Percentiles rank a stretch among this genome's conserved stretches.
Conservation (phyloP, 345 rosid genomes). For the Nasturtium officinale region DNA sequence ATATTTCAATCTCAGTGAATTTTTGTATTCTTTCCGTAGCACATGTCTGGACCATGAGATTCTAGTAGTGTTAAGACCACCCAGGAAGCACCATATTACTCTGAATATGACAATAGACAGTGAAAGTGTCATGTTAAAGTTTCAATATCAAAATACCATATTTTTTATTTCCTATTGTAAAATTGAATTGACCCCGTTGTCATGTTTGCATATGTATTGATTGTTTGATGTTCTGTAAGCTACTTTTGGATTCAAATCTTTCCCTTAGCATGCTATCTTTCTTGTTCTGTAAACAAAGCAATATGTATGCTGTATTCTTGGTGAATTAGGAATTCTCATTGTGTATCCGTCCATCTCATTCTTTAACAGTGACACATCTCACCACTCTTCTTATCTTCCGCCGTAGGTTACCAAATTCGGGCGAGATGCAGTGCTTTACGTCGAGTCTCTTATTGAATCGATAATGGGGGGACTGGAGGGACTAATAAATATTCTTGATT, state of each 20-base stretch:
- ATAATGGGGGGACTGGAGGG: conserved; percentile 99
- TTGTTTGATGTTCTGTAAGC: conserved; percentile 3
- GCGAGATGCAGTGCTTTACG: conserved; percentile 93
- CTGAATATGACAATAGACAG: conserved; percentile 9
- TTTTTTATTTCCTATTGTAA: no score
- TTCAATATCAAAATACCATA: no score
- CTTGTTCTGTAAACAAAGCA: background rate
- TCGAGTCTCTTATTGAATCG: conserved; percentile 97
- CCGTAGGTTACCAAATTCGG: conserved; percentile 91
- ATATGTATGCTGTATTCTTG: background rate
- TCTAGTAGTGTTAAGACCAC: conserved; percentile 26
- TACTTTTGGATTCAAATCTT: conserved; percentile 8
- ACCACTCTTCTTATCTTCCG: conserved; percentile 34
- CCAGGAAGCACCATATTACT: conserved; percentile 9
- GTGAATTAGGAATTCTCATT: conserved; percentile 17
- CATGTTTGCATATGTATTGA: conserved; percentile 23
- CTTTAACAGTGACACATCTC: background rate
- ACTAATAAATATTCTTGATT: conserved; percentile 94
- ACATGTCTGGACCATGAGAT: conserved; percentile 22
- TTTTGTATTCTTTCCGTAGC: conserved; percentile 7
- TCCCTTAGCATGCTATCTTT: background rate
- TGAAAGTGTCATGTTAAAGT: no score
- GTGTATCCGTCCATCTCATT: background rate
- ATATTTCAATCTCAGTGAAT: background rate
- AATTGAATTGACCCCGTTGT: background rate